Conservation (phyloP, 345 rosid species). For the Acer campestre region DNA sequence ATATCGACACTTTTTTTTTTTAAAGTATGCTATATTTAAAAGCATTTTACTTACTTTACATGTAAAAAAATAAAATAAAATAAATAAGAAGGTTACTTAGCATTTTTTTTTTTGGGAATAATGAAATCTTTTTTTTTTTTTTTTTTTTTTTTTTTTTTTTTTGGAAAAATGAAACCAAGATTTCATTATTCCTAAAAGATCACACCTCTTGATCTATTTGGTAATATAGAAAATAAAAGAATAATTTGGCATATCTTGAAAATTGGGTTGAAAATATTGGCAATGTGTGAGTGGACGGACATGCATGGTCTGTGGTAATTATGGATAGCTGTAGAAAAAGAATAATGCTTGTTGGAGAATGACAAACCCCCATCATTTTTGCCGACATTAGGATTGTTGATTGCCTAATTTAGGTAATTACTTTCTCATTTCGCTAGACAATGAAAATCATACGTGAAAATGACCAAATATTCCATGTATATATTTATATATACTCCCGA, state of each 20-base stretch:
- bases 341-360: background rate
- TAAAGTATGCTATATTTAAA: too few relatives aligned
- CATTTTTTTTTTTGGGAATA: too few relatives aligned
- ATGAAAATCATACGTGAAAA: slow-evolving; percentile 7
- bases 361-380: slow-evolving; percentile 17
- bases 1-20: too few relatives aligned
- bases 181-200: too few relatives aligned
- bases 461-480: slow-evolving; percentile 13
- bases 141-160: too few relatives aligned
- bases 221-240: background rate
- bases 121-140: too few relatives aligned
- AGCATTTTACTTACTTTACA: background rate
- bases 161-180: too few relatives aligned
- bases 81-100: too few relatives aligned
- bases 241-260: too few relatives aligned
- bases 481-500: too few relatives aligned
- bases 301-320: background rate
- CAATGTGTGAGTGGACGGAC: background rate
- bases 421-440: slow-evolving; percentile 12
- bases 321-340: background rate
- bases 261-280: background rate
- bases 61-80: background rate
- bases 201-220: too few relatives aligned
- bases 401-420: slow-evolving; percentile 3
- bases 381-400: slow-evolving; percentile 30